A percentile compares a stretch with the other conserved stretches of the same genome.
These are phyloP conservation scores for Fusarium aywerte DNA, from an alignment of 2,329 filamentous ascomycete species.

Conservation along the genomic window DNA sequence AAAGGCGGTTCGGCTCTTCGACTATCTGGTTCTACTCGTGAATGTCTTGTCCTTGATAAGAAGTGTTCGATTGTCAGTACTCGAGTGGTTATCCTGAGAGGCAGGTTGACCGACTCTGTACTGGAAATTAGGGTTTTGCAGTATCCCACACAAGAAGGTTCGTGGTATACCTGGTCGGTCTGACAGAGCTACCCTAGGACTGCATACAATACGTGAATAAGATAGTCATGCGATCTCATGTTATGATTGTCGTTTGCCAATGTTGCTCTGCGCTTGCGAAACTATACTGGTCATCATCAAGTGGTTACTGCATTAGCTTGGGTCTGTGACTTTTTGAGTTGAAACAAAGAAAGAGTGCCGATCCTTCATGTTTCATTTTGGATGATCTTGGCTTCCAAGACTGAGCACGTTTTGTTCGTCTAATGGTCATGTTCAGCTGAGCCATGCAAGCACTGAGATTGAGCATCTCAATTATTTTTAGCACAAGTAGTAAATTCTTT, in stretches of 20 bases:
- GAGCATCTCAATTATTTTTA: neutral
- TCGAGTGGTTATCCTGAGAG: neutral
- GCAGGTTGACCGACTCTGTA: neutral
- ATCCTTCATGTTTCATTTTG: neutral
- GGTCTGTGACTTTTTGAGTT: neutral
- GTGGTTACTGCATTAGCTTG: neutral
- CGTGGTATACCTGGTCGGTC: slow-evolving; percentile 10
- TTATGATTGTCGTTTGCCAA: neutral
- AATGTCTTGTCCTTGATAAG: neutral
- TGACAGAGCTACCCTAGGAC: neutral
- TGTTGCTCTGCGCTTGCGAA: neutral
- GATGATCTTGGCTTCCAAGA: neutral
- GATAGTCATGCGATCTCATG: neutral
- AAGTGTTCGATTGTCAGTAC: neutral
- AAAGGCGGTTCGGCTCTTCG: slow-evolving; percentile 46
- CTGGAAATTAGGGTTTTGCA: slow-evolving; percentile 19
- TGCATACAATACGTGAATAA: neutral
- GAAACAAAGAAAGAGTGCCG: neutral
- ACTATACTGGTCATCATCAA: neutral
- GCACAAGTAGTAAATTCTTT: neutral
- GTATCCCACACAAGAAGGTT: neutral
- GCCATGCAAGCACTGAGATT: neutral
- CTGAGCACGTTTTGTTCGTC: neutral
- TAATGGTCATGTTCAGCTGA: neutral
- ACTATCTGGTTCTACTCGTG: neutral